Base-by-base conservation (phyloP, 75 land plant genomes). In the Selaginella moellendorffii region DNA sequence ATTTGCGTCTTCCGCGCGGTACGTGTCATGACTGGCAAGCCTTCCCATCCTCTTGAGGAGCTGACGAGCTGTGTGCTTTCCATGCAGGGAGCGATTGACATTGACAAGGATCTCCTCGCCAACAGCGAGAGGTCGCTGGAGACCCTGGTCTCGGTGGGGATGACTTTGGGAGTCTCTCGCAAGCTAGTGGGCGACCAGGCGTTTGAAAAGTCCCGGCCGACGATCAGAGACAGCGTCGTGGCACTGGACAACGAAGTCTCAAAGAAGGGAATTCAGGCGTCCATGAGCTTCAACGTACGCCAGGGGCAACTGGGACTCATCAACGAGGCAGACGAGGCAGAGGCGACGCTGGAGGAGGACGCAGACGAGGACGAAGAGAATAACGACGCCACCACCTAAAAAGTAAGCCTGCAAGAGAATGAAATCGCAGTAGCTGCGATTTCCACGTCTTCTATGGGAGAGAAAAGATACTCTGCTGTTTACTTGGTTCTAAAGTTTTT, bases 1-100 rank as follows among this genome's bases (percentile, higher is more conserved):
- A 81, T 91, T 42, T 77, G 79, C 46, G 85, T 91, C 53, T 91
- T 91, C 66, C 88, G 82, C 65, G 80, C 84, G 97, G 97, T 91
- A 25, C 53, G 77, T 54, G 1, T 26, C 28, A 20, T n/a, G 28
- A 5, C 59, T n/a, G 14, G 46, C 46, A 5, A 5, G 5, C 46
- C 14, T 14, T 36, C 46, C 14, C 46, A 5, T 36, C 14, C 46
- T 36, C 46, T 5, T 36, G 14, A 14, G 5, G 14, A 36, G 14
- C n/a, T n/a, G 46, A 36, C 14, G 14, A 5, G 14, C 46, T 5
- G 46, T 36, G 46, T 36, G 14, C 14, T 36, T 5, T 8, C 59
- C 2, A 21, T 21, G 74, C 88, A 91, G 97, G 83, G 65, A 65
- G 66, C 85, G 25, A 84, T 91, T 28, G 67, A 87, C 51, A 61